A percentile compares a stretch with the other conserved stretches of the same genome.
phyloP scores from a whole-genome alignment of 306 rosid species.

The Inga oerstediana region DNA sequence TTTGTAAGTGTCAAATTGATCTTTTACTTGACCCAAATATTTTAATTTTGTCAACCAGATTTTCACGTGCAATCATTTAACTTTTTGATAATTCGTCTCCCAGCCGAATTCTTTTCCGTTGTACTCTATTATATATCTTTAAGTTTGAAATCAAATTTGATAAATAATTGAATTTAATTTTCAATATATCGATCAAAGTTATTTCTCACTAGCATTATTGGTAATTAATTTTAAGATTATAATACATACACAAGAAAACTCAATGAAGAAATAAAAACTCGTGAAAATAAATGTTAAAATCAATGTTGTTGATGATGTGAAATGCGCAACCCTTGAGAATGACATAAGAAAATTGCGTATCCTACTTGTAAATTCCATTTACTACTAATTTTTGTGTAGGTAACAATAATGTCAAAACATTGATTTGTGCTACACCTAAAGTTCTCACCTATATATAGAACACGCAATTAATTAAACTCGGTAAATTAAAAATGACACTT shows the following conservation, averaged over 20 bases:
- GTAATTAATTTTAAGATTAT: background rate
- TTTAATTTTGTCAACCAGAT: background rate
- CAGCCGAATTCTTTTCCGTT: background rate
- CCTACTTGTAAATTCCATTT: slow-evolving; percentile 12
- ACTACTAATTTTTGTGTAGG: background rate
- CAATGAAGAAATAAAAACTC: background rate
- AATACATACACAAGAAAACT: background rate
- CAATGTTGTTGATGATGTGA: slow-evolving; percentile 6
- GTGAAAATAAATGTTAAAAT: background rate
- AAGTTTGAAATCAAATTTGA: background rate
- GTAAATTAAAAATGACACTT: background rate
- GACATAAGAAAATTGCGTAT: background rate
- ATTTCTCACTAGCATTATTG: background rate
- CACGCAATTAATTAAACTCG: background rate
- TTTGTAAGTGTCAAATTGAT: background rate
- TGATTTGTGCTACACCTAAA: background rate
- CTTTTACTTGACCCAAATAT: background rate
- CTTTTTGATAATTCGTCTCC: background rate
- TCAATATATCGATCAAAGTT: background rate
- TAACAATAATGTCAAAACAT: background rate
- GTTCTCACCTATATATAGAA: background rate
- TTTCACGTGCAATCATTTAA: slow-evolving; percentile 19
- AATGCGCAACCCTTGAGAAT: background rate
- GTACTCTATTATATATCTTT: too few relatives aligned
- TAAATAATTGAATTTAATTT: background rate